Base-by-base conservation (phyloP, 768 basidiomycete species). In the Inosperma sp. region DNA sequence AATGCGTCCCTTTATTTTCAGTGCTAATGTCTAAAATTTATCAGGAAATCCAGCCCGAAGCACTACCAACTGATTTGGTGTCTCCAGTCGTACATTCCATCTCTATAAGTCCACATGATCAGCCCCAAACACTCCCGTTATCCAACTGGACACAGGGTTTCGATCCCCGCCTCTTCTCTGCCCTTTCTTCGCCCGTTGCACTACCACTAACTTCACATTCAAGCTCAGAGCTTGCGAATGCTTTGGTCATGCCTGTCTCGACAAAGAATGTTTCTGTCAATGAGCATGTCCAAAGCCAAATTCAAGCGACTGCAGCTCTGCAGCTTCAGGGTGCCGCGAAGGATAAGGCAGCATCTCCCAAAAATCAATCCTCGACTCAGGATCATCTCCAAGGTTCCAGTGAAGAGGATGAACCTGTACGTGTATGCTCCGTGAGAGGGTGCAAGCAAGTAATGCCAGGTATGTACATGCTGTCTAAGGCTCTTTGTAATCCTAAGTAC, bases 391-490 rank as follows among this genome's bases (percentile, higher is more conserved):
- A n/a, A n/a, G n/a, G n/a, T n/a, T n/a, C n/a, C n/a, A n/a, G n/a
- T n/a, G 42, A 31, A 7, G 44, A 52, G 14, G 54, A 48, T 14
- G 56, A 57, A 49, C 34, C 53, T 8, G 59, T 66, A 3, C 70
- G 77, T 6, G 69, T 65, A 42, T 81, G 79, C 54, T 77, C 80
- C 3, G 77, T 79, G 49, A 79, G 78, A 61, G 79, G 79, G 10
- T 81, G 80, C 63, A 79, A 76, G 56, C 63, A 63, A 4, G 57
- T 72, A 49, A 69, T 81, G 23, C 62, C 72, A 19, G 70, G 76
- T 58, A 59, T n/a, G n/a, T n/a, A n/a, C n/a, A n/a, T n/a, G n/a
- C n/a, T n/a, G n/a, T n/a, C n/a, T n/a, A n/a, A n/a, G 54, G 55
- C 67, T 57, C 9, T 53, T 57, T 51, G 59, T 59, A 36, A 3